Conservation (phyloP, 192 early-diverging fungal species). For the Thamnidium elegans region DNA sequence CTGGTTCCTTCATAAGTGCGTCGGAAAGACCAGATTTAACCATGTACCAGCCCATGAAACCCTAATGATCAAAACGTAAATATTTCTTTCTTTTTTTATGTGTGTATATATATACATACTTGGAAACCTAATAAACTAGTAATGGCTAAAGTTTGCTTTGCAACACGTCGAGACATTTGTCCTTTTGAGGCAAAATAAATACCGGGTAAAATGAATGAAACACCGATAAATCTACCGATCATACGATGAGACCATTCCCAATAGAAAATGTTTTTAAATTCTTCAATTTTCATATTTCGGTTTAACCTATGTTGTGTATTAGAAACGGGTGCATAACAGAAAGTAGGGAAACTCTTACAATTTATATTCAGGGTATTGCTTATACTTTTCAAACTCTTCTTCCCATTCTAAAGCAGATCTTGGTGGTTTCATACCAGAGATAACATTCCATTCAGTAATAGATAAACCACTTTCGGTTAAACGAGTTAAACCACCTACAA, state of each 20-base stretch:
- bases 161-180: slow-evolving; percentile 67
- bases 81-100: neutral
- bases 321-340: neutral
- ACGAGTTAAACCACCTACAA: slow-evolving; percentile 92
- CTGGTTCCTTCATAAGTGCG: slow-evolving; percentile 71
- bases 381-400: slow-evolving; percentile 97
- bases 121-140: slow-evolving; percentile 71
- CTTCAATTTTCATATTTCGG: slow-evolving; percentile 79
- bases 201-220: slow-evolving; percentile 82
- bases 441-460: slow-evolving; percentile 96
- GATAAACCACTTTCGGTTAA: slow-evolving; percentile 97
- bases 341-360: slow-evolving; percentile 50
- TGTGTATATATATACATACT: slow-evolving; percentile 26
- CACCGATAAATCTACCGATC: slow-evolving; percentile 88
- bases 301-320: slow-evolving; percentile 62
- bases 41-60: slow-evolving; percentile 98
- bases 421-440: slow-evolving; percentile 91
- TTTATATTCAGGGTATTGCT: slow-evolving; percentile 97
- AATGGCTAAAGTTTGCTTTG: slow-evolving; percentile 57
- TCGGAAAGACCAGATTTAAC: slow-evolving; percentile 88
- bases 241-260: slow-evolving; percentile 98
- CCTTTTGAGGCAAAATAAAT: slow-evolving; percentile 82
- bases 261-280: slow-evolving; percentile 98
- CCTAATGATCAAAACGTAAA: slow-evolving; percentile 41
- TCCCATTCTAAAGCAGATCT: slow-evolving; percentile 83